Conservation (phyloP, 2,329 filamentous ascomycete species). For the Epichloe typhina region DNA sequence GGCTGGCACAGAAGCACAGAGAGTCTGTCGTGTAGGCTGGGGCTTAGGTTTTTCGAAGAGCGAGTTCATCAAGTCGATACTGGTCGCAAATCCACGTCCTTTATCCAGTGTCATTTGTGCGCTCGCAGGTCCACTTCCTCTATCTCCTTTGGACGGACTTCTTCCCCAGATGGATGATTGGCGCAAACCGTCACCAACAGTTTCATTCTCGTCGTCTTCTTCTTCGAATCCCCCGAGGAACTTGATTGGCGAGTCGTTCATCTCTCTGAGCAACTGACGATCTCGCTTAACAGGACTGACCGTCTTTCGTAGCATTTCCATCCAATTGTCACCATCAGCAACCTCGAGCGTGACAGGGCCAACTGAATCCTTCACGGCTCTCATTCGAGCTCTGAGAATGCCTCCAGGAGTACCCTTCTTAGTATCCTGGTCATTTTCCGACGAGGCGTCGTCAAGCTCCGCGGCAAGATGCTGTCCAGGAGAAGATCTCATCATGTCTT, state of each 20-base stretch:
- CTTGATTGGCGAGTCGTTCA: slow-evolving; percentile 40
- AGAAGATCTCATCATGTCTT: slow-evolving; percentile 69
- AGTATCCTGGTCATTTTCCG: slow-evolving; percentile 34
- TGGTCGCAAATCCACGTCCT: slow-evolving; percentile 63
- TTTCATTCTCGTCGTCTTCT: slow-evolving; percentile 16
- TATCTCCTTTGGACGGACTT: slow-evolving; percentile 17
- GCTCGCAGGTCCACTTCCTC: slow-evolving; percentile 16
- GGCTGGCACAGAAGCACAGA: slow-evolving; percentile 36
- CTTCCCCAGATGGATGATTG: slow-evolving; percentile 24
- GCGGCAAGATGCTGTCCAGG: slow-evolving; percentile 59
- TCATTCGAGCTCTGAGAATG: slow-evolving; percentile 49
- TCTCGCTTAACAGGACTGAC: slow-evolving; percentile 91
- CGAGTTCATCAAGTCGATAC: slow-evolving; percentile 93
- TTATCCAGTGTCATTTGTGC: slow-evolving; percentile 27
- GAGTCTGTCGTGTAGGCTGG: slow-evolving; percentile 42
- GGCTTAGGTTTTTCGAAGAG: slow-evolving; percentile 65
- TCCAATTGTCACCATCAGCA: slow-evolving; percentile 72
- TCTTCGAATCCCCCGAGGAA: slow-evolving; percentile 14
- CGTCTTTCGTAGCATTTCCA: slow-evolving; percentile 83
- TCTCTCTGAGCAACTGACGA: slow-evolving; percentile 53
- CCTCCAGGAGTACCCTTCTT: slow-evolving; percentile 41
- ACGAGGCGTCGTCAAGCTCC: slow-evolving; percentile 53
- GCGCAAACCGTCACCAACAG: slow-evolving; percentile 36
- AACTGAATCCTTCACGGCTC: slow-evolving; percentile 46
- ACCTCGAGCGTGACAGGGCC: slow-evolving; percentile 48